Conservation (phyloP, 1,284 basidiomycete species). For the Trametes sp. region DNA sequence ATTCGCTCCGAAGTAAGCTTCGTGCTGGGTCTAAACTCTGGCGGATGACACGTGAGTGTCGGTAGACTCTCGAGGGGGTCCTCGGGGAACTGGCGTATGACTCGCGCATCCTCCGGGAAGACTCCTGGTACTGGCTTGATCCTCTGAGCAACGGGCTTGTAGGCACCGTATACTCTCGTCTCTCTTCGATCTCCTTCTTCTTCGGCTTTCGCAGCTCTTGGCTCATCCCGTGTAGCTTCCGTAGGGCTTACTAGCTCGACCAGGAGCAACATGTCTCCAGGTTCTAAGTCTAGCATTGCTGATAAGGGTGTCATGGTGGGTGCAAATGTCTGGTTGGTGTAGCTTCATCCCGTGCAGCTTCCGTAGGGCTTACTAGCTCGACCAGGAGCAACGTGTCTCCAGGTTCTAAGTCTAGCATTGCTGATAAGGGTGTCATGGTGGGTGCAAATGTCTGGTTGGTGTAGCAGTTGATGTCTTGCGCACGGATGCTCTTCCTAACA, state of each 20-base stretch:
- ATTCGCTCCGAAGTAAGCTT: slow-evolving; percentile 31
- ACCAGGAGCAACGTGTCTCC: neutral
- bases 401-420: neutral
- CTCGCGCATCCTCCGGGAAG: slow-evolving; percentile 33
- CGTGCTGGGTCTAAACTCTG: slow-evolving; percentile 25
- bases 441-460: neutral
- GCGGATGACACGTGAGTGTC: slow-evolving; percentile 25
- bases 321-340: neutral
- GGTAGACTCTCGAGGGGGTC: slow-evolving; percentile 27
- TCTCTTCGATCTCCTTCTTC: slow-evolving; percentile 1
- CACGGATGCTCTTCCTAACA: neutral
- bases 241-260: neutral
- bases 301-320: neutral
- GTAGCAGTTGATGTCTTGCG: too few relatives aligned
- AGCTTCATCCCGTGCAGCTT: slow-evolving; percentile 1
- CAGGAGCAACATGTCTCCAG: neutral
- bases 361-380: neutral
- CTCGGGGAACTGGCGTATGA: slow-evolving; percentile 27
- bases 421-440: neutral
- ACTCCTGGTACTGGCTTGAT: slow-evolving; percentile 36
- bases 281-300: neutral
- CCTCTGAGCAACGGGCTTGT: slow-evolving; percentile 35
- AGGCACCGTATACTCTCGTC: slow-evolving; percentile 21
- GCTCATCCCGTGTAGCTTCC: slow-evolving; percentile 1
- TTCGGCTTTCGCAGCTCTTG: neutral